These are phyloP conservation scores for Rosa rugosa DNA, from an alignment of 306 rosid species.

Conservation along the genomic window DNA sequence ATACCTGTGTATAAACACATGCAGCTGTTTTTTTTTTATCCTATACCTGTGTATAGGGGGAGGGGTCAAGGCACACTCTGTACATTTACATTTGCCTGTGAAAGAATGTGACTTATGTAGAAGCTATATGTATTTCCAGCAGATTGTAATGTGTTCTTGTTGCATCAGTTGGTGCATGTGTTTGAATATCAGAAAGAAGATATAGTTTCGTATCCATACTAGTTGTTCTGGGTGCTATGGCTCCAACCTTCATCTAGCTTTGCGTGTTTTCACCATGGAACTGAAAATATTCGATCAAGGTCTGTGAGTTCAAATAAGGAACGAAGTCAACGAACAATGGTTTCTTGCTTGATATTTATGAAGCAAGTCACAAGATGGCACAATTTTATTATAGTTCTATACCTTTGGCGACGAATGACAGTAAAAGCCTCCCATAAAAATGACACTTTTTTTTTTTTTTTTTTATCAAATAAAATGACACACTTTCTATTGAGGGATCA, in stretches of 20 bases:
- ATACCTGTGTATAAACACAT: background rate
- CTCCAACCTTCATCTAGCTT: background rate
- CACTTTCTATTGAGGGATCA: no score
- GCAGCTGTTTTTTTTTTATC: background rate
- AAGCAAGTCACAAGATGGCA: background rate
- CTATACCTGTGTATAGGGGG: background rate
- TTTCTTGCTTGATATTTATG: no score
- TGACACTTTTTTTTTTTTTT: no score
- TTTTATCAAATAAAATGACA: no score
- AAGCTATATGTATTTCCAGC: background rate
- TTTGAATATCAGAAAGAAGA: background rate
- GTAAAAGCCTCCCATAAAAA: background rate
- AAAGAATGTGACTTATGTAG: background rate
- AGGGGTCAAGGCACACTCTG: background rate
- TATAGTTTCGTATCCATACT: background rate
- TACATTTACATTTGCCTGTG: background rate
- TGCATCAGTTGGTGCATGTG: background rate
- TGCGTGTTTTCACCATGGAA: background rate
- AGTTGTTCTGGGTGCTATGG: background rate
- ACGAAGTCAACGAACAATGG: no score
- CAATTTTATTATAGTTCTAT: no score
- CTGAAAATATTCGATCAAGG: background rate
- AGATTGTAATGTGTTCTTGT: background rate
- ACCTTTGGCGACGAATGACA: background rate
- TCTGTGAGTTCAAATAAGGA: background rate